Base-by-base conservation (phyloP, 2,329 filamentous ascomycete genomes). In the Xenoacremonium recifei region DNA sequence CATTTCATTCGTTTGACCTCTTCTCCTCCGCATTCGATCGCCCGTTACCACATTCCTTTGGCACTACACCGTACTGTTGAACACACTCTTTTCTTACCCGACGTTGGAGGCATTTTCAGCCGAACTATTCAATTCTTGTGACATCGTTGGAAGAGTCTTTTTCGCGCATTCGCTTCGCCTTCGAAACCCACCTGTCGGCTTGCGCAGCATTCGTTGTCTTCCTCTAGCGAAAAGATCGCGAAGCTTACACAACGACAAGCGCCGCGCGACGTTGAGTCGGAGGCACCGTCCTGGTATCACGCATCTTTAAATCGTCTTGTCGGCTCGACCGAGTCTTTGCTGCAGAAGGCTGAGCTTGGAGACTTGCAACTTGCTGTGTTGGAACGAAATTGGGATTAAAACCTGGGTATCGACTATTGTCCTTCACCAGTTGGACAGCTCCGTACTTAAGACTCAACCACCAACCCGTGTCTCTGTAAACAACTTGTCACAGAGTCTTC, bases 1-100 rank as follows among this genome's bases (percentile, higher is more conserved):
- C 41, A 21, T 44, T 44, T 44, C 35, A 29, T 47, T 25, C 34
- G 41, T 46, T 32, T 35, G 19, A n/a, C n/a, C n/a, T n/a, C n/a
- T n/a, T n/a, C n/a, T n/a, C n/a, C n/a, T n/a, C n/a, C n/a, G n/a
- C n/a, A n/a, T n/a, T n/a, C n/a, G n/a, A 43, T 39, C 34, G 19
- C n/a, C 35, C 42, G 43, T 37, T 42, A 30, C 32, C 29, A 44
- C 54, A 47, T 49, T 57, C 54, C 44, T 54, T 57, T 30, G 18
- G 35, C 46, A 45, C 37, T 38, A 42, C 32, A 19, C 17, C n/a
- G 6, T 9, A 10, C 16, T 46, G 42, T 44, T 48, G 44, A 48
- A 46, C 32, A 32, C 54, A 32, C 21, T 46, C 43, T 19, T 46
- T 48, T 34, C 30, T 38, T 17, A 15, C 33, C 31, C 23, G 23